Evolutionary conservation across 2,329 filamentous ascomycete genomes (phyloP), one percentile per base, ranked within the genome.

Genomic region (Furcasterigmium sp.): DNA sequence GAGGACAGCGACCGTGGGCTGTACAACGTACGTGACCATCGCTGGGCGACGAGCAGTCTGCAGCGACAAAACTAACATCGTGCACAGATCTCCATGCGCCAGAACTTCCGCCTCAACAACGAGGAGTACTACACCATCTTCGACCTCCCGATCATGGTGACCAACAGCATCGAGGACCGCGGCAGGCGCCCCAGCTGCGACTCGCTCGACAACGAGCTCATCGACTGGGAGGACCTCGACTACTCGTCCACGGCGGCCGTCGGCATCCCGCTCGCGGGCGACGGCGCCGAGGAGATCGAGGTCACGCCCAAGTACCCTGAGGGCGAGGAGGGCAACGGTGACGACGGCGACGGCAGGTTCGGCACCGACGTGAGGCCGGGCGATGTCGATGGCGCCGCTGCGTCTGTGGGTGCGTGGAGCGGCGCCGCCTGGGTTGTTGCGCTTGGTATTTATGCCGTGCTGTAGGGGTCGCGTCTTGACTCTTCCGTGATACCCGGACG

Each of bases 41-140:
- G 13, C n/a, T 10, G 21, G 29, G 20, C 21, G 15, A 20, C n/a
- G 17, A 36, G 14, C 9, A 9, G 41, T 29, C 10, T 21, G n/a
- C 37, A 17, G 34, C 20, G 2, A 17, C 21, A 9, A 20, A 19
- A 21, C n/a, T 37, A 43, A 47, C 11, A 46, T 8, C 19, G 10
- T 30, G 18, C 15, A 5, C 42, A 80, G 74, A 81, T 87, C 54
- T 85, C 82, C 6, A 84, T 87, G 52, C 81, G 82, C 43, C 83
- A 87, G 54, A 82, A 74, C 53, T 87, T 85, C 58, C 73, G 79
- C 11, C 68, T 85, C 43, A 85, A 87, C 55, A 73, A 69, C 11
- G 69, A 72, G 2, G 70, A 84, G 37, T 72, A 78, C 52, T 87
- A 87, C 59, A 86, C 82, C 8, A 76, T 87, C 42, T 86, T 86